Base-by-base conservation (phyloP, 1,284 basidiomycete genomes). In the Pascua sp. region DNA sequence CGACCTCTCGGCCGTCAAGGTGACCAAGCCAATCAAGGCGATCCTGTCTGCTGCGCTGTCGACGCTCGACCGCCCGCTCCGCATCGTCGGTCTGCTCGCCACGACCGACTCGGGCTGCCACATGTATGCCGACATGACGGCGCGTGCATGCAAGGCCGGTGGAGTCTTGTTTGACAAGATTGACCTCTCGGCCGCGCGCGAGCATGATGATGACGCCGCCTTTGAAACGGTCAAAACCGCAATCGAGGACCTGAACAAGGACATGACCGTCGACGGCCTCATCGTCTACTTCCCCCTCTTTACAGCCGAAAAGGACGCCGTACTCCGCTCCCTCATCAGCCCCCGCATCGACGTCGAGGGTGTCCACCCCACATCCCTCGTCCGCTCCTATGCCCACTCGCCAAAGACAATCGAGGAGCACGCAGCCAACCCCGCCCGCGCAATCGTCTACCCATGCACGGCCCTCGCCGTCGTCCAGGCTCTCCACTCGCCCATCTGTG, bases 271-370 rank as follows among this genome's bases (percentile, higher is more conserved):
- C 16, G 63, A 64, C 53, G 66, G 66, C 5, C 58, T 66, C 52
- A 63, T 68, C 43, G 58, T 68, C 42, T 68, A 65, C 54, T 66
- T 68, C 42, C 66, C 65, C 7, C 53, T 68, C 24, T 68, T 68
- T 42, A 47, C 43, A 4, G 38, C 55, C 18, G 51, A 57, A 13
- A 46, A 60, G 53, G 68, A 70, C 60, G 59, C 62, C 41, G 42
- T 39, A 5, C 58, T 70, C 7, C 63, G 68, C 15, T 43, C 51
- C 3, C 49, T 63, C 32, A 67, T 70, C 49, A 48, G 47, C 12
- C 62, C 67, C 11, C 57, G 65, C 12, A 66, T 70, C 57, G 68
- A 70, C 56, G 61, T 68, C 48, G 68, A 70, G 54, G 67, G 66
- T 13, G 57, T 67, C n/a, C 53, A 60, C 51, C 61, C 60, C 4